Evolutionary conservation across 129 eudicot species (phyloP), one percentile per base, ranked within the genome.

Genomic region (Saussurea involucrata): DNA sequence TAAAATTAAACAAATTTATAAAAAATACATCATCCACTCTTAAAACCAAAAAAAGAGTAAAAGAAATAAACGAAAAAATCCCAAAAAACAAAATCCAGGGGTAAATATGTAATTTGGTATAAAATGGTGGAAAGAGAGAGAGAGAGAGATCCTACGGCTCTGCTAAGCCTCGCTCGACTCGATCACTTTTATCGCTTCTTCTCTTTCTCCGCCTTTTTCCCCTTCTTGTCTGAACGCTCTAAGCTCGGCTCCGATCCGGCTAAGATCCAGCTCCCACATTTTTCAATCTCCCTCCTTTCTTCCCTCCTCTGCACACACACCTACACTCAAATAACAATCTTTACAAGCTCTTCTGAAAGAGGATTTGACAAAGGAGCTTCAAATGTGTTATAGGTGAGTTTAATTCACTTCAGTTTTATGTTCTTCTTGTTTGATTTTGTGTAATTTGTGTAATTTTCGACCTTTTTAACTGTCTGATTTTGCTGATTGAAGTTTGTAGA

Each of bases 211-310:
- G 76, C 77, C 73, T 63, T 66, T 71, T 57, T 46, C 28, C 76
- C 55, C 64, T 58, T 78, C 24, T 70, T 66, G 79, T 40, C 73
- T 34, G 77, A 40, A 40, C 57, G 12, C 29, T 9, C 28, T 33
- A 68, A 81, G 82, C 86, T 82, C 84, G 83, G 81, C 78, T 86
- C 84, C 79, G 77, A 82, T 81, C 81, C 80, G 80, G 82, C 76
- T 76, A 63, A 76, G 75, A 77, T 85, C 88, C 80, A n/a, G 83
- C 77, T 72, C 68, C 66, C 68, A 64, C 85, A 69, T 71, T 81
- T 18, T 12, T 34, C 69, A 29, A 60, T 60, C 83, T 71, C 83
- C 24, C 63, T 75, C 72, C 72, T 28, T 46, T 64, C 74, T 76
- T 73, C 68, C 55, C 34, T 66, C 71, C 66, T 71, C 76, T 31